Percentiles rank a stretch among this genome's conserved stretches.
Evolutionary conservation across 257 asterid genomes (phyloP).

Genomic region (Thymus quinquecostatus): DNA sequence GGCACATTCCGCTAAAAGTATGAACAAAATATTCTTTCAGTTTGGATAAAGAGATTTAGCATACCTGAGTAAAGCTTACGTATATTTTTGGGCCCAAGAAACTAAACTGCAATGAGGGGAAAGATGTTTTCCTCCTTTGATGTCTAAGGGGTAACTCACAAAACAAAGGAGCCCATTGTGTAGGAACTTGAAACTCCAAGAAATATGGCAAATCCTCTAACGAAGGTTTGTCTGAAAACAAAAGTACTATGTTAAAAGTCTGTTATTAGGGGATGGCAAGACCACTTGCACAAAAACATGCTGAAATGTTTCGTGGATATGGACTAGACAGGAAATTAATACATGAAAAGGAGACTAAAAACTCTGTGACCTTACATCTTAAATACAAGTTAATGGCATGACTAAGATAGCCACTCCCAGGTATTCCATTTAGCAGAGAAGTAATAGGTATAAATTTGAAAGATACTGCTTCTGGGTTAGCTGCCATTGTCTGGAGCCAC

Average conservation of each 20-base stretch:
- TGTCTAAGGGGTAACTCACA: slow-evolving; percentile 93
- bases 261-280: neutral
- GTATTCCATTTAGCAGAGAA: slow-evolving; percentile 91
- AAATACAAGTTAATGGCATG: slow-evolving; percentile 95
- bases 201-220: slow-evolving; percentile 88
- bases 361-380: slow-evolving; percentile 63
- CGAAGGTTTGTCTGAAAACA: slow-evolving; percentile 74
- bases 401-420: slow-evolving; percentile 99
- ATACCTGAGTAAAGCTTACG: slow-evolving; percentile 83
- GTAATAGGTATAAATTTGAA: slow-evolving; percentile 94
- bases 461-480: slow-evolving; percentile 86
- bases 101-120: slow-evolving; percentile 79
- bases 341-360: slow-evolving; percentile 6
- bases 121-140: slow-evolving; percentile 75
- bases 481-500: slow-evolving; percentile 97
- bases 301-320: slow-evolving; percentile 9
- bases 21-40: neutral
- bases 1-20: slow-evolving; percentile 6
- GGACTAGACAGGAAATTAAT: neutral
- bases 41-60: slow-evolving; percentile 5
- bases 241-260: slow-evolving; percentile 8
- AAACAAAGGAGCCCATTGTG: slow-evolving; percentile 95
- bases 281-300: slow-evolving; percentile 20
- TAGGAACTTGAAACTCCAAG: slow-evolving; percentile 96
- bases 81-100: slow-evolving; percentile 77